phyloP scores from a whole-genome alignment of 305 asterid species.

The Caryopteris hybrid region DNA sequence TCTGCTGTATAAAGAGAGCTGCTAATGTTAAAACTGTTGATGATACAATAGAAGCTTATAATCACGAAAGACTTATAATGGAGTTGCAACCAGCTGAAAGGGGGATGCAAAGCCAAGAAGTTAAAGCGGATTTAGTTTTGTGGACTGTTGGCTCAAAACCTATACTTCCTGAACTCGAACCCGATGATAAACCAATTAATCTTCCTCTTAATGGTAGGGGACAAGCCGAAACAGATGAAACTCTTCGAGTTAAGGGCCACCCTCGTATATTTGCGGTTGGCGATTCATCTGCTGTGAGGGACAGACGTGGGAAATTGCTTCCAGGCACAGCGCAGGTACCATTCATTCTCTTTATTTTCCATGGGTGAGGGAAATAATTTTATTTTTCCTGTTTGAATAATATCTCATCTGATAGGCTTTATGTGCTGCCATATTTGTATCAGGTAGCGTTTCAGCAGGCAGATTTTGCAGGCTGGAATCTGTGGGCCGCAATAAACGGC shows the following conservation, averaged over 20 bases:
- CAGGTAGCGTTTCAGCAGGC: slow-evolving; percentile 99
- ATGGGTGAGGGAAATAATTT: not conserved
- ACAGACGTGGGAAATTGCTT: slow-evolving; percentile 68
- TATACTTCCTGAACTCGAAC: slow-evolving; percentile 56
- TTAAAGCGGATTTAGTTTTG: slow-evolving; percentile 76
- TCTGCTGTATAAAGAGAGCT: slow-evolving; percentile 53
- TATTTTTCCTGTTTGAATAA: no score
- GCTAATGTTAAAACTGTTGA: slow-evolving; percentile 23
- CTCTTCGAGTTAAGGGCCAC: slow-evolving; percentile 90
- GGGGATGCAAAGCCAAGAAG: slow-evolving; percentile 43
- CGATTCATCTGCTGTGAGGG: slow-evolving; percentile 84
- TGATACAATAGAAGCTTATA: slow-evolving; percentile 29
- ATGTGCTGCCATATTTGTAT: slow-evolving; percentile 12
- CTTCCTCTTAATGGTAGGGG: slow-evolving; percentile 90
- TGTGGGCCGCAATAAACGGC: slow-evolving; percentile 98
- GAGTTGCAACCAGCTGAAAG: slow-evolving; percentile 87
- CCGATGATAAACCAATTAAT: slow-evolving; percentile 37
- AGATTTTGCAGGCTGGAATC: slow-evolving; percentile 96
- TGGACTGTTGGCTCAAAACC: slow-evolving; percentile 95
- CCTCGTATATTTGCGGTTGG: slow-evolving; percentile 92
- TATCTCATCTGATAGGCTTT: not conserved
- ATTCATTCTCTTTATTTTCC: slow-evolving; percentile 3
- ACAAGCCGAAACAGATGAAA: slow-evolving; percentile 96
- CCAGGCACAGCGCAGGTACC: slow-evolving; percentile 96
- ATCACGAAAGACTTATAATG: slow-evolving; percentile 38